Evolutionary conservation across 345 rosid species (phyloP), one percentile per base, ranked within the genome.

Genomic region (Camelina laxa): DNA sequence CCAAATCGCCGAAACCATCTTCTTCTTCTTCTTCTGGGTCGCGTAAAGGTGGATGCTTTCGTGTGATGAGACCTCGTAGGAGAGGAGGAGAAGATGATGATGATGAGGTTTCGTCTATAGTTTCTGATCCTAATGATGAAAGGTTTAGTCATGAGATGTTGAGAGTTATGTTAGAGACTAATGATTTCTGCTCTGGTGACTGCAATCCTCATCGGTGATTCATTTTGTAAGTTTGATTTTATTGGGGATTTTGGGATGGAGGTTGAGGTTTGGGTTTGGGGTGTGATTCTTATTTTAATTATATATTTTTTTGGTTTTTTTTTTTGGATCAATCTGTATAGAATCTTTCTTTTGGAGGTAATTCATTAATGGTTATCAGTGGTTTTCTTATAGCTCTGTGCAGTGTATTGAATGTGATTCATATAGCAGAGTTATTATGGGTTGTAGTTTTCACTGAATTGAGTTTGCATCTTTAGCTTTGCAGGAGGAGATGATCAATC

Each of bases 61-160:
- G 65, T 53, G 9, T 44, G 11, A 53, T 47, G 36, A 78, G 69
- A 59, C 59, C 10, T 66, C 74, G 51, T 6, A 61, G 64, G 4
- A 67, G 4, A 33, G 64, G 30, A 27, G 30, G 4, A 65, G 24
- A 10, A 2, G 51, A 16, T 47, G 62, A 50, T 2, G 45, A 65
- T n/a, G 35, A 42, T 19, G 42, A 24, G 22, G 54, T 36, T 48
- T 33, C 69, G 14, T 78, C 77, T 45, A 74, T 77, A 5, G 5
- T 16, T 67, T 78, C 81, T 45, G 81, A 78, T 9, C 81, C 81
- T 67, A 78, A 78, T 39, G 78, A 78, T 45, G 81, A 78, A 54
- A 35, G 60, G 16, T 78, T 72, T 15, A 73, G 60, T 41, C 78
- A 67, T 60, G 81, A 73, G 78, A 73, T 78, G 81, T 19, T 78